Base-by-base conservation (phyloP, 2,329 filamentous ascomycete genomes). In the Diplodia intermedia region DNA sequence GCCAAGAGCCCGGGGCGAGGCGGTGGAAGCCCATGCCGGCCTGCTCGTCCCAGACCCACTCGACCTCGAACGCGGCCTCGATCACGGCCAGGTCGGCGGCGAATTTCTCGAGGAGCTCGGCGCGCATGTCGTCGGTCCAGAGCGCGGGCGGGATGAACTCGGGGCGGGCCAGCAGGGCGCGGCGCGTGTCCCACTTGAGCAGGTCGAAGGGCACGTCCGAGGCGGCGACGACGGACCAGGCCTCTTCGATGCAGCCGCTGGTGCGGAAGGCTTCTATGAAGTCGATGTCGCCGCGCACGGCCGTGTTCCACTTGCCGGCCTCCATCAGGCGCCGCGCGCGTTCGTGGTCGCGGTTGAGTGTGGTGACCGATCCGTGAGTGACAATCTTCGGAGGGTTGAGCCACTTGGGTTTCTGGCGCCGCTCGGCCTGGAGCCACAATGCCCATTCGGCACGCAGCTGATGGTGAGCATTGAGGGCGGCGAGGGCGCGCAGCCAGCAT, bases 21-120 rank as follows among this genome's bases (percentile, higher is more conserved):
- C 43, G 43, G 31, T 67, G 65, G 33, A 40, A 53, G 3, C 65
- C 47, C 2, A 7, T 52, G 11, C 54, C 65, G 7, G 53, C 18
- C 15, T 3, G 1, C 54, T 52, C 43, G 11, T 67, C 65, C 47
- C 65, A 57, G 1, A 67, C 65, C 65, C 65, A 67, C 43, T 67
- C 31, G n/a, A 60, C 65, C 4, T 43, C 31, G 18, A 31, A 57
- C n/a, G 15, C 29, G 4, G 15, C 40, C 36, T 67, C 65, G 4
- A 67, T 60, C 31, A n/a, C 38, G 2, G 31, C 29, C 23, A 50
- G 29, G 6, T 67, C 54, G 9, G 23, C 65, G 4, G 31, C n/a
- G 14, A 52, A 60, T 7, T 20, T 38, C 2, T 57, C 14, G 18
- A 60, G 31, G 3, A 67, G 7, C 9, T 14, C 9, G 6, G 12